phyloP scores from a whole-genome alignment of 345 rosid species.

The Salix exigua region DNA sequence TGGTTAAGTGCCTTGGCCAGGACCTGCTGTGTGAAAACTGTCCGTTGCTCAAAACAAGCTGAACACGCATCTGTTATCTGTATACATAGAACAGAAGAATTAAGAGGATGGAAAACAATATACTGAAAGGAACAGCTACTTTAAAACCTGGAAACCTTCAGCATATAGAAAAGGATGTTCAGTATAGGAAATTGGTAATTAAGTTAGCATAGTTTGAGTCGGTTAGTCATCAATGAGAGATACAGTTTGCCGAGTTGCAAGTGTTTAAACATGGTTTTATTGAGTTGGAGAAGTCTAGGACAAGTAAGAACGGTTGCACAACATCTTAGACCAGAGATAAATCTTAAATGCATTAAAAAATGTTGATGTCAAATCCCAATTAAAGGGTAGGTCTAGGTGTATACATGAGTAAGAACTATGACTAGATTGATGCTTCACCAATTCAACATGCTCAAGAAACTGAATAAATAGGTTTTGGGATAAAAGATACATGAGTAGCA shows the following conservation, averaged over 20 bases:
- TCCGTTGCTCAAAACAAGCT: slow-evolving; percentile 96
- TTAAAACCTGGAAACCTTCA: neutral
- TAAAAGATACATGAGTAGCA: no score
- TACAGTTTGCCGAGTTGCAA: neutral
- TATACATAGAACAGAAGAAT: slow-evolving; percentile 13
- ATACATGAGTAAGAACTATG: no score
- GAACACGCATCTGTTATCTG: slow-evolving; percentile 95
- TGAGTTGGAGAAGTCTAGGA: neutral
- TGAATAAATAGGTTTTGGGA: no score
- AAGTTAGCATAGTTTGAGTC: no score
- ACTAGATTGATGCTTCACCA: no score
- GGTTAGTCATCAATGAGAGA: neutral
- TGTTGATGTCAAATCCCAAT: no score
- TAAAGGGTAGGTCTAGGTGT: no score
- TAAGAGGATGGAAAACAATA: neutral
- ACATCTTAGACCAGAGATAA: neutral
- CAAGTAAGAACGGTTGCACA: neutral
- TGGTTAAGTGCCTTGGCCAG: slow-evolving; percentile 90
- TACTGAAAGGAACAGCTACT: neutral
- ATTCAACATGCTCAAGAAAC: no score
- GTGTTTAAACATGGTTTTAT: neutral
- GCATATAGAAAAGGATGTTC: no score
- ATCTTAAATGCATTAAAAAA: no score
- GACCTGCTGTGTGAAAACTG: slow-evolving; percentile 94
- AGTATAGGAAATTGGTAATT: no score